Conservation (phyloP, 441 rosid species). For the California macrophylla region DNA sequence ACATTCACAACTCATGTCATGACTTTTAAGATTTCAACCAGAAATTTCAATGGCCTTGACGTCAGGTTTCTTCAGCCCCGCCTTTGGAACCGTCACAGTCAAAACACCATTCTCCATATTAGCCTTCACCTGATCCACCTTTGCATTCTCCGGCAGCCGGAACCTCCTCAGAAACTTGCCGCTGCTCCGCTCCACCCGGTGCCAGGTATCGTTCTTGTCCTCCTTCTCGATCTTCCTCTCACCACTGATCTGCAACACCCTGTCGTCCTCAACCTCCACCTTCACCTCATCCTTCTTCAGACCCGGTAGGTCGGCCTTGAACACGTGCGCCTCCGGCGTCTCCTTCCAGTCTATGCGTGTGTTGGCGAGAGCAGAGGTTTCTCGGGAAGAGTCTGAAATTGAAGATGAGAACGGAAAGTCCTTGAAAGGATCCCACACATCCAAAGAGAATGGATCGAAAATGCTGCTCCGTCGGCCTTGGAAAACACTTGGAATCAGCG, state of each 20-base stretch:
- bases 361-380: constrained; percentile 21
- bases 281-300: too few species aligned
- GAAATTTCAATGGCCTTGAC: constrained; percentile 33
- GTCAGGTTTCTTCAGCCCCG: constrained; percentile 28
- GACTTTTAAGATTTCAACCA: constrained; percentile 15
- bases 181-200: constrained; percentile 33
- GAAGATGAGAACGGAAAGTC: constrained; percentile 19
- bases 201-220: constrained; percentile 39
- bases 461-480: constrained; percentile 24
- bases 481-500: constrained; percentile 30
- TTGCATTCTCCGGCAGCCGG: constrained; percentile 37
- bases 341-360: constrained; percentile 38
- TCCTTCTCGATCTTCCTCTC: constrained; percentile 43
- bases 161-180: constrained; percentile 34
- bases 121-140: constrained; percentile 37
- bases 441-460: constrained; percentile 12
- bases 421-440: constrained; percentile 28
- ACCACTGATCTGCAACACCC: constrained; percentile 40
- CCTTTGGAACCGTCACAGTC: constrained; percentile 33
- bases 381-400: constrained; percentile 10
- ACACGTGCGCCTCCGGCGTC: constrained; percentile 37
- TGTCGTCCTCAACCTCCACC: constrained; percentile 37
- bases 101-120: constrained; percentile 40
- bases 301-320: constrained; percentile 41
- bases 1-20: too few species aligned